phyloP scores from a whole-genome alignment of 768 basidiomycete species.

The Tremella mesenterica region DNA sequence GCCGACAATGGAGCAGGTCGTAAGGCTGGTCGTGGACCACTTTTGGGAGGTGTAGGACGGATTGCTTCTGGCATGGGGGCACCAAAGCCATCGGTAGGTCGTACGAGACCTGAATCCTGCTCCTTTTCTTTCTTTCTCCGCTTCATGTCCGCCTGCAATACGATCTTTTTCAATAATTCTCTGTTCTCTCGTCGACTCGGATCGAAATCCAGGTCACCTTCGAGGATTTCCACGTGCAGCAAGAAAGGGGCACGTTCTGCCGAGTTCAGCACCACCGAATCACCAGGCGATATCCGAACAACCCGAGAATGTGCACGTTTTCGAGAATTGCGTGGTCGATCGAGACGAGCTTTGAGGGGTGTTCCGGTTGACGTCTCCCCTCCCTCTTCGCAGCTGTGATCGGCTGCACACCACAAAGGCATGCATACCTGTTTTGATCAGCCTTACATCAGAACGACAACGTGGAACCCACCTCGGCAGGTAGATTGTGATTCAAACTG shows the following conservation, averaged over 20 bases:
- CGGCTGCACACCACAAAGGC: constrained; percentile 47
- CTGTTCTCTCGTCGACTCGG: constrained; percentile 72
- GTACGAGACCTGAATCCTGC: not conserved
- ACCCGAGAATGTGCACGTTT: constrained; percentile 80
- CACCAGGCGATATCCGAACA: constrained; percentile 92
- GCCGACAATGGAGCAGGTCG: not conserved
- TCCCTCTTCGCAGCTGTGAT: constrained; percentile 45
- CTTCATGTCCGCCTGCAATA: constrained; percentile 45
- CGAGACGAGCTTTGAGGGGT: constrained; percentile 53
- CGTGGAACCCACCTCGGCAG: constrained; percentile 65
- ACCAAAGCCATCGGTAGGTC: constrained; percentile 24
- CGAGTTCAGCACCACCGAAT: constrained; percentile 94
- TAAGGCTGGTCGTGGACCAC: constrained; percentile 1
- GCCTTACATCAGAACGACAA: not conserved
- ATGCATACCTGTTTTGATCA: constrained; percentile 41
- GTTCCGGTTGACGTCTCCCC: constrained; percentile 40
- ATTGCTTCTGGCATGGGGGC: constrained; percentile 21
- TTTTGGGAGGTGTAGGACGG: constrained; percentile 2
- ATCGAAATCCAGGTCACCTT: constrained; percentile 86
- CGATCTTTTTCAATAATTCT: constrained; percentile 59
- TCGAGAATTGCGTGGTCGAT: constrained; percentile 44
- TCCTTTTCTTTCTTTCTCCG: constrained; percentile 28
- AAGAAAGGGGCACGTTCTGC: constrained; percentile 93
- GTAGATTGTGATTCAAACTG: constrained; percentile 86
- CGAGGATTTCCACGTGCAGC: constrained; percentile 80